phyloP scores from a whole-genome alignment of 176 grass and related monocot species.

The Oryza officinalis region DNA sequence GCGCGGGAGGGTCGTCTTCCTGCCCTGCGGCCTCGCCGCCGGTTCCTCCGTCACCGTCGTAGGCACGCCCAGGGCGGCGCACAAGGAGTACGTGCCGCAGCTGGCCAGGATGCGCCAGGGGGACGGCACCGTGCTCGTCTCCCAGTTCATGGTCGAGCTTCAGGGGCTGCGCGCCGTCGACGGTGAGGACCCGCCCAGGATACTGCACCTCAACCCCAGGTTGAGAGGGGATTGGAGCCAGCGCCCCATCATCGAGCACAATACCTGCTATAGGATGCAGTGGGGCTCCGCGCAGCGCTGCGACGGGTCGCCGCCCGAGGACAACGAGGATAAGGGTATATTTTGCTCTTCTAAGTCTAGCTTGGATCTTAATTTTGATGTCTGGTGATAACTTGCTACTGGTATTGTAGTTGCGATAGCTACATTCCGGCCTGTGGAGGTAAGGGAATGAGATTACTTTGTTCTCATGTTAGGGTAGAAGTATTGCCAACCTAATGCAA shows the following conservation, averaged over 20 bases:
- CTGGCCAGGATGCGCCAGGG: conserved; percentile 53
- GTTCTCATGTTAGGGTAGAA: conserved; percentile 10
- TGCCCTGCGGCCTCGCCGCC: conserved; percentile 80
- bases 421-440: not conserved
- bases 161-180: conserved; percentile 83
- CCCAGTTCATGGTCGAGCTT: conserved; percentile 91
- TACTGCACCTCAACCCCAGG: conserved; percentile 83
- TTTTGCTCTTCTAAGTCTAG: not conserved
- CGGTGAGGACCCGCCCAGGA: conserved; percentile 81
- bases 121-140: conserved; percentile 65
- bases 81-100: conserved; percentile 75
- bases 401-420: not conserved
- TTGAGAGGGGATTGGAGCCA: conserved; percentile 91
- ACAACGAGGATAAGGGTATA: conserved; percentile 69
- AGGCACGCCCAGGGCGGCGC: conserved; percentile 56
- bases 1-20: conserved; percentile 63
- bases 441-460: not conserved
- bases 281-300: conserved; percentile 77
- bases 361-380: not conserved
- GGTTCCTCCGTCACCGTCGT: conserved; percentile 84
- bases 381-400: not conserved
- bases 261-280: conserved; percentile 93
- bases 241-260: conserved; percentile 87
- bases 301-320: conserved; percentile 55
- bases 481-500: not conserved